These are phyloP conservation scores for Fagopyrum esculentum DNA, from an alignment of 148 eudicot species.

Conservation along the genomic window DNA sequence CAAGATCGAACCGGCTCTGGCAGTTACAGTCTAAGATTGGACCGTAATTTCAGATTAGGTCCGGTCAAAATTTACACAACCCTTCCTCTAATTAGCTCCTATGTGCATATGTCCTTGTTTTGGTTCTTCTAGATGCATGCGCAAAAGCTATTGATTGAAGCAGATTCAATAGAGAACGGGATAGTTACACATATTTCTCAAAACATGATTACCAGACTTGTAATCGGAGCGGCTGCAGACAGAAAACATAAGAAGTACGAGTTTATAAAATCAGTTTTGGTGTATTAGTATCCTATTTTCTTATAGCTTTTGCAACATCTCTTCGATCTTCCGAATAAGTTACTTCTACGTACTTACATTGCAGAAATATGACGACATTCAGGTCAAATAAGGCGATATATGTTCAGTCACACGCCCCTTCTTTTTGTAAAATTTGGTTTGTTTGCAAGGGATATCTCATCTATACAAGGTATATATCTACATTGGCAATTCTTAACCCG, in stretches of 20 bases:
- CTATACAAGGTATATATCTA: slow-evolving; percentile 50
- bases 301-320: too few species aligned
- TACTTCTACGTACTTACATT: not conserved
- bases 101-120: not conserved
- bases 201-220: slow-evolving; percentile 58
- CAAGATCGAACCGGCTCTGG: too few species aligned
- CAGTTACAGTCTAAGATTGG: not conserved
- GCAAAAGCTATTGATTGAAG: slow-evolving; percentile 39
- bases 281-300: not conserved
- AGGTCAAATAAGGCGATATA: slow-evolving; percentile 74
- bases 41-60: too few species aligned
- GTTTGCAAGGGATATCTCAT: slow-evolving; percentile 66
- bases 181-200: slow-evolving; percentile 59
- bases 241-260: slow-evolving; percentile 48
- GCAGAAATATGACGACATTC: slow-evolving; percentile 69
- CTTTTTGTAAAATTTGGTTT: slow-evolving; percentile 71
- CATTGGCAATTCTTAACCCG: not conserved
- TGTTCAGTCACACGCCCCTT: slow-evolving; percentile 58
- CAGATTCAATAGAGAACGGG: slow-evolving; percentile 67
- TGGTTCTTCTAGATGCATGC: slow-evolving; percentile 35
- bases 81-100: too few species aligned
- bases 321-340: too few species aligned
- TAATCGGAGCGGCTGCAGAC: slow-evolving; percentile 86
- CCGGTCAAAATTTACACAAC: too few species aligned
- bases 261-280: not conserved